These are phyloP conservation scores for Paradendryphiella salina DNA, from an alignment of 2,329 filamentous ascomycete genomes.

Conservation along the genomic window DNA sequence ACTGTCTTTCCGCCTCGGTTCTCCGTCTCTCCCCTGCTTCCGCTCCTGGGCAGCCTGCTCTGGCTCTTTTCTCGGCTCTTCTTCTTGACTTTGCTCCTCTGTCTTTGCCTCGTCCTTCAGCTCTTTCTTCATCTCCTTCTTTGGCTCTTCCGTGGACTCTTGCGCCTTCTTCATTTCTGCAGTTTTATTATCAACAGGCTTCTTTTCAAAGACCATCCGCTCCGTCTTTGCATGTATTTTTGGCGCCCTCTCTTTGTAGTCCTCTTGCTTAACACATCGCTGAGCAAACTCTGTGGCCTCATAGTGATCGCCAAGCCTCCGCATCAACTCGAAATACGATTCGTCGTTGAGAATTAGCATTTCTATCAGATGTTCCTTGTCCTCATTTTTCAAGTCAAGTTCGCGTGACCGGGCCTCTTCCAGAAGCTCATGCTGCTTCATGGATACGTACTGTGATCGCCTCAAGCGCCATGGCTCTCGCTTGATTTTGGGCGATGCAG, in stretches of 20 bases:
- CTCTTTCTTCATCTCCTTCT: background rate
- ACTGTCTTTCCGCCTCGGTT: background rate
- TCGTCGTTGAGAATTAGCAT: background rate
- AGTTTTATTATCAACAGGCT: background rate
- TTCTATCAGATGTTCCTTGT: background rate
- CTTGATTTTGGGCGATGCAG: background rate
- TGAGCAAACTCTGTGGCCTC: constrained; percentile 1
- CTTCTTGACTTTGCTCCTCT: no score
- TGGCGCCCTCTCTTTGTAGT: background rate
- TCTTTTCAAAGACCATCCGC: background rate
- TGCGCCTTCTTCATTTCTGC: background rate
- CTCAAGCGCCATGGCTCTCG: background rate
- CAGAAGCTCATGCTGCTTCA: background rate
- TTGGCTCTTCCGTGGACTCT: background rate
- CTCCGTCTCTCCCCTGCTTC: background rate
- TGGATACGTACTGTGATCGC: background rate
- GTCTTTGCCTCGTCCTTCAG: background rate
- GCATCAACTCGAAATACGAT: background rate
- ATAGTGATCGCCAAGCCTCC: background rate
- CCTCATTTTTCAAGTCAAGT: background rate
- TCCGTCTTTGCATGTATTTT: background rate
- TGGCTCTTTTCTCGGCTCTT: background rate
- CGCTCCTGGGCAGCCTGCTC: background rate
- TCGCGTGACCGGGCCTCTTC: background rate
- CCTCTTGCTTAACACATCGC: background rate